phyloP scores from a whole-genome alignment of 2,329 filamentous ascomycete genomes.

The Aspergillus eucalypticola region DNA sequence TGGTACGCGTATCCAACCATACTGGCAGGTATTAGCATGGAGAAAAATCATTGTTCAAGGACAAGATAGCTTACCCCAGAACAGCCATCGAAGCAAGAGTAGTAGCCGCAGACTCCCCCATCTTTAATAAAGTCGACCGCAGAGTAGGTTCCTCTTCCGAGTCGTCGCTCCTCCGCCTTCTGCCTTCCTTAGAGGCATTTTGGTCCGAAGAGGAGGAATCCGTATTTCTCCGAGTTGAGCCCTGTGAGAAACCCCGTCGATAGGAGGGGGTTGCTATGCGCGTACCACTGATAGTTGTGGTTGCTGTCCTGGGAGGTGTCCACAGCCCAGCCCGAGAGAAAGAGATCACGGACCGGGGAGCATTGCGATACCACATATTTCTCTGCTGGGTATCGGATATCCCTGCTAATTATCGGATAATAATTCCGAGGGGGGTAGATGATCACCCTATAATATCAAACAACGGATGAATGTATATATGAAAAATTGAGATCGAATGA shows the following conservation, averaged over 20 bases:
- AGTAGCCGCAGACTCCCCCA: conserved; percentile 73
- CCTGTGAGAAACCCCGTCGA: conserved; percentile 28
- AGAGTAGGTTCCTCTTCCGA: conserved; percentile 32
- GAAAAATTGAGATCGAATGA: not conserved
- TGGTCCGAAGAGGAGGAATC: conserved; percentile 33
- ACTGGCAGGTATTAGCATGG: conserved; percentile 28
- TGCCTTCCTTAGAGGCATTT: conserved; percentile 31
- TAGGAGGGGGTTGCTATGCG: conserved; percentile 15
- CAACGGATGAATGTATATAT: not conserved
- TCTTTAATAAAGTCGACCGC: conserved; percentile 55
- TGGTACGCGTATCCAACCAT: conserved; percentile 76
- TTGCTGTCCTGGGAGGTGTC: conserved; percentile 14
- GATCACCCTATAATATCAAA: not conserved
- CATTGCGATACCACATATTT: conserved; percentile 29
- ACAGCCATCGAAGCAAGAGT: conserved; percentile 74
- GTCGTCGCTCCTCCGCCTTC: conserved; percentile 26
- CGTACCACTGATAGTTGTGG: too few species aligned
- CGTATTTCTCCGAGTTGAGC: conserved; percentile 24
- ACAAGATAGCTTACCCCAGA: conserved; percentile 53
- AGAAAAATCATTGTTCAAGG: not conserved
- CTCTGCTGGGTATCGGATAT: conserved; percentile 1
- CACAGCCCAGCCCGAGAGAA: conserved; percentile 22
- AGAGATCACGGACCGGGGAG: conserved; percentile 24
- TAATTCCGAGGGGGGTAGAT: not conserved
- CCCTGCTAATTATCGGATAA: not conserved